Conservation (phyloP, 306 rosid species). For the Trifolium pratense region DNA sequence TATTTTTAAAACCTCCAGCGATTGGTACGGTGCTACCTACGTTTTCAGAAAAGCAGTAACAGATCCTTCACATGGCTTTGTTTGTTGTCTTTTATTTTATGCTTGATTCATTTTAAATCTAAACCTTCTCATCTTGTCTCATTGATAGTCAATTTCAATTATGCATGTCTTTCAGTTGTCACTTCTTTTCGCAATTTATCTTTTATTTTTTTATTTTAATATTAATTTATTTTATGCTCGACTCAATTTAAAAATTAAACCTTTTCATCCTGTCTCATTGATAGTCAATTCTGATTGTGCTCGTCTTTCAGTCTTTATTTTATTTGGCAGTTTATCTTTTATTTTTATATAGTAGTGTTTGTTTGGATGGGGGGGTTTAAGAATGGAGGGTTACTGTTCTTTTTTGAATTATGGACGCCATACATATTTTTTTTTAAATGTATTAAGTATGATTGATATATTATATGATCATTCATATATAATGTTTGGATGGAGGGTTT, state of each 20-base stretch:
- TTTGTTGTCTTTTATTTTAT: not conserved
- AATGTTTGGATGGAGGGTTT: too few relatives aligned
- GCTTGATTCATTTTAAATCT: conserved; percentile 16
- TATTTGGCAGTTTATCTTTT: conserved; percentile 16
- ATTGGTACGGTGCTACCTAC: conserved; percentile 4
- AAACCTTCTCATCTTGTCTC: conserved; percentile 18
- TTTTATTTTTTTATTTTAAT: not conserved
- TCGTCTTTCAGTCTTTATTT: conserved; percentile 29
- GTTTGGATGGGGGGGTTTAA: too few relatives aligned
- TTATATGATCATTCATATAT: too few relatives aligned
- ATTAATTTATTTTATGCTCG: not conserved
- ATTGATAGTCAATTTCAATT: conserved; percentile 30
- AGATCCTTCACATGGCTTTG: conserved; percentile 31
- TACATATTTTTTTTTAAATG: too few relatives aligned
- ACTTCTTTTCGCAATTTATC: conserved; percentile 19
- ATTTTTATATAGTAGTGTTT: not conserved
- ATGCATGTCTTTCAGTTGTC: conserved; percentile 18
- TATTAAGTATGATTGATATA: too few relatives aligned
- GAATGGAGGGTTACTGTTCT: too few relatives aligned
- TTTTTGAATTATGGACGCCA: too few relatives aligned
- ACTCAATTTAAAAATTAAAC: conserved; percentile 24
- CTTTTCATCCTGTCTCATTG: conserved; percentile 17
- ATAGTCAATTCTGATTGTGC: conserved; percentile 26
- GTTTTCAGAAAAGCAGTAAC: conserved; percentile 23
- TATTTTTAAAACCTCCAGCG: conserved; percentile 25